Conservation (phyloP, 2,329 filamentous ascomycete species). For the Xylaria sp. region DNA sequence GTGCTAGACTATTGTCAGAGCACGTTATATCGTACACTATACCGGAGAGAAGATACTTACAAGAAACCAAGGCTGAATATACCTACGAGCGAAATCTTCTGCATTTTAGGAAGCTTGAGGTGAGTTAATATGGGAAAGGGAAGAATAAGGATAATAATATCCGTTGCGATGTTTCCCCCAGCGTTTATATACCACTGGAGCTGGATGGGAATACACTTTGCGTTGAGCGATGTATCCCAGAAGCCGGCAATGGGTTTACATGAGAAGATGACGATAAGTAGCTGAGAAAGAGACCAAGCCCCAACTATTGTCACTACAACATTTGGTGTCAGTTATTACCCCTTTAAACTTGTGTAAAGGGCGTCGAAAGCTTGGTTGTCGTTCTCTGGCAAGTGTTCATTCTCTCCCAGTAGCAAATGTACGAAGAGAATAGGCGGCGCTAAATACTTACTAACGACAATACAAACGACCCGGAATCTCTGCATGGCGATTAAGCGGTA, state of each 20-base stretch:
- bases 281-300: background rate
- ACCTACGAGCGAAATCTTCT: constrained; percentile 51
- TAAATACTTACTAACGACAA: background rate
- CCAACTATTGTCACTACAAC: background rate
- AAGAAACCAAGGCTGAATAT: constrained; percentile 56
- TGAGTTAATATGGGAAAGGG: constrained; percentile 52
- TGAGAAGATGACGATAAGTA: background rate
- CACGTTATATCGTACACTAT: background rate
- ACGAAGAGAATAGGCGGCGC: background rate
- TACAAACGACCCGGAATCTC: background rate
- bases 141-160: constrained; percentile 52
- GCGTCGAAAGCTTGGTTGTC: background rate
- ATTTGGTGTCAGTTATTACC: background rate
- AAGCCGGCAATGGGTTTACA: background rate
- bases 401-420: background rate
- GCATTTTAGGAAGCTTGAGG: constrained; percentile 50
- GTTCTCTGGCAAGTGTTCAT: too few relatives aligned
- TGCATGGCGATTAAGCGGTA: background rate
- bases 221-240: constrained; percentile 18
- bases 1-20: constrained; percentile 43
- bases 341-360: background rate
- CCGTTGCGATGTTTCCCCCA: constrained; percentile 52
- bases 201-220: constrained; percentile 50
- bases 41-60: constrained; percentile 43
- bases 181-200: constrained; percentile 52